Evolutionary conservation across 345 rosid genomes (phyloP).

Genomic region (Aurinia saxatilis): DNA sequence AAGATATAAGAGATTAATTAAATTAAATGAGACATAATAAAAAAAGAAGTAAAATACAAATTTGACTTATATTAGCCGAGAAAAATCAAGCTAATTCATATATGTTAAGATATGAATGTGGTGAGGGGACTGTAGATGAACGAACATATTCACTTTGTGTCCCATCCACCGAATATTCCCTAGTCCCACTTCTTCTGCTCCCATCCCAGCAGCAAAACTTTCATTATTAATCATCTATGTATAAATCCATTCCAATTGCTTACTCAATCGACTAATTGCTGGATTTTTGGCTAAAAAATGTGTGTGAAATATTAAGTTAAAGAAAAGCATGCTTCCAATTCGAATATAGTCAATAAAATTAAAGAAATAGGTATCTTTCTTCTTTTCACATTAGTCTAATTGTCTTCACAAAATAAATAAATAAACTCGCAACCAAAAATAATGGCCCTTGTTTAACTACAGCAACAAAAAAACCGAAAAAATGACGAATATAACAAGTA

Average conservation of each 20-base stretch:
- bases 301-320: too few relatives aligned
- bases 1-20: not conserved
- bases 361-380: too few relatives aligned
- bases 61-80: too few relatives aligned
- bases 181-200: slow-evolving; percentile 25
- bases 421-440: not conserved
- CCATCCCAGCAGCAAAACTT: slow-evolving; percentile 25
- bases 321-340: too few relatives aligned
- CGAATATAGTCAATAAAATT: too few relatives aligned
- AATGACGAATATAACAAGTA: slow-evolving; percentile 5
- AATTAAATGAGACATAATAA: not conserved
- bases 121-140: slow-evolving; percentile 20
- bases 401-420: not conserved
- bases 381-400: not conserved
- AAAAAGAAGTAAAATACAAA: too few relatives aligned
- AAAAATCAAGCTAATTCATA: too few relatives aligned
- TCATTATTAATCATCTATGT: not conserved
- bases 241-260: not conserved
- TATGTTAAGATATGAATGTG: slow-evolving; percentile 1
- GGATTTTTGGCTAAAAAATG: too few relatives aligned
- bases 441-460: not conserved
- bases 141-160: slow-evolving; percentile 30
- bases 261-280: not conserved
- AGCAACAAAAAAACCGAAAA: slow-evolving; percentile 3
- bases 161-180: slow-evolving; percentile 24